Evolutionary conservation across 345 rosid species (phyloP).

Genomic region (Nasturtium officinale): DNA sequence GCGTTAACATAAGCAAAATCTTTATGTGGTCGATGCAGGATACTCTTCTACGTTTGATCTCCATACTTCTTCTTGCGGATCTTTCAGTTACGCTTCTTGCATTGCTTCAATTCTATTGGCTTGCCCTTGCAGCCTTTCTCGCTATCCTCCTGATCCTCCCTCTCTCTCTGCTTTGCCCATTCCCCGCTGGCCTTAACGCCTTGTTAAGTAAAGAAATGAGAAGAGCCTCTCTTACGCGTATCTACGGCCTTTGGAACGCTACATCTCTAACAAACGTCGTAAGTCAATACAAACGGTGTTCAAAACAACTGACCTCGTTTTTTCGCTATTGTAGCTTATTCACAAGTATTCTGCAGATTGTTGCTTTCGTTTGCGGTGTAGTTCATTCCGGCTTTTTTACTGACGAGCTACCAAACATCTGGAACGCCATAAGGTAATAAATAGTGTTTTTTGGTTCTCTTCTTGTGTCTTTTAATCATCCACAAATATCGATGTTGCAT

Average conservation of each 20-base stretch:
- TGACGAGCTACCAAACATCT: conserved; percentile 47
- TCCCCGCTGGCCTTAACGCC: conserved; percentile 95
- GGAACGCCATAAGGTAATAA: conserved; percentile 64
- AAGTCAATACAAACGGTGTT: conserved; percentile 45
- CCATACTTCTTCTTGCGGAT: conserved; percentile 86
- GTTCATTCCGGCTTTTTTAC: conserved; percentile 57
- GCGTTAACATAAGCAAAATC: conserved; percentile 14
- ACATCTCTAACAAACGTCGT: conserved; percentile 88
- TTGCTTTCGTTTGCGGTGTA: conserved; percentile 79
- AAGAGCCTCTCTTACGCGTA: conserved; percentile 88
- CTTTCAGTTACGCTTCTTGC: conserved; percentile 81
- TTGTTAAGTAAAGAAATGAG: conserved; percentile 92
- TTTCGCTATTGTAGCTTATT: conserved; percentile 17
- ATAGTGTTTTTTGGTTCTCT: background rate
- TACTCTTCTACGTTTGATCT: conserved; percentile 70
- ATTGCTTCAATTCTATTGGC: conserved; percentile 89
- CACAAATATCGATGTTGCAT: background rate
- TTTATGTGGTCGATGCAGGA: conserved; percentile 59
- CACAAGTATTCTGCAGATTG: conserved; percentile 55
- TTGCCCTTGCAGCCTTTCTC: conserved; percentile 81
- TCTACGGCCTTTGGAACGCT: conserved; percentile 85
- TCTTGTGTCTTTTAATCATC: background rate
- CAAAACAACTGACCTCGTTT: background rate
- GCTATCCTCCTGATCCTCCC: conserved; percentile 92
- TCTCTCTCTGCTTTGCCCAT: conserved; percentile 82